Base-by-base conservation (phyloP, 352 stramenopile genomes). In the Phytophthora tentaculata region DNA sequence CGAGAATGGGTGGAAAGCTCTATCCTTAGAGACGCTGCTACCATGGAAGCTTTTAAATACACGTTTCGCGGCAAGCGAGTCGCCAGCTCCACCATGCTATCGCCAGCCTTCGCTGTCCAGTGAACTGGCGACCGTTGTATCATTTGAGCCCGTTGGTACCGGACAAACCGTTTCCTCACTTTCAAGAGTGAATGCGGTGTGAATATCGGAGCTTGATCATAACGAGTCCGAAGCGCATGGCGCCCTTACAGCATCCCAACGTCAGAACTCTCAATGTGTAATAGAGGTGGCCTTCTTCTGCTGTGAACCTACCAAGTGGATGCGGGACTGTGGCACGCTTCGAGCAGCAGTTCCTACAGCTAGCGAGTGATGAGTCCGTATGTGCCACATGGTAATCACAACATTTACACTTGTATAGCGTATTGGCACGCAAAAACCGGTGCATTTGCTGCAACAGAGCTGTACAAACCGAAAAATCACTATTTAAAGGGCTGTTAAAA, bases 21-120 rank as follows among this genome's bases (percentile, higher is more conserved):
- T n/a, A n/a, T n/a, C n/a, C n/a, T n/a, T 26, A 35, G 47, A 35
- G n/a, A 5, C 6, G 32, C 23, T n/a, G 35, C 35, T 13, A 9
- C 14, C 35, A n/a, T 47, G 20, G 17, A 55, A 5, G 32, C 14
- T 39, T 48, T 23, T 39, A 14, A n/a, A 24, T 26, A 35, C n/a
- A 13, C 22, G 44, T 70, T 70, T 71, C 28, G 17, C 45, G 56
- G 59, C 62, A 50, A 48, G 56, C 37, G 22, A 23, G n/a, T 52
- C 26, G 28, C 10, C 20, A 45, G 43, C 52, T 7, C 51, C 52
- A 56, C 50, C 26, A 39, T 44, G 49, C n/a, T n/a, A 39, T 37
- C 8, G 28, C 26, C 12, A 65, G 58, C 47, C 48, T 48, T 48
- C 19, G 19, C 23, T 45, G 56, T 19, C 39, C 56, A 50, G 43